Evolutionary conservation across 345 rosid genomes (phyloP).

Genomic region (Salix koriyanagi): DNA sequence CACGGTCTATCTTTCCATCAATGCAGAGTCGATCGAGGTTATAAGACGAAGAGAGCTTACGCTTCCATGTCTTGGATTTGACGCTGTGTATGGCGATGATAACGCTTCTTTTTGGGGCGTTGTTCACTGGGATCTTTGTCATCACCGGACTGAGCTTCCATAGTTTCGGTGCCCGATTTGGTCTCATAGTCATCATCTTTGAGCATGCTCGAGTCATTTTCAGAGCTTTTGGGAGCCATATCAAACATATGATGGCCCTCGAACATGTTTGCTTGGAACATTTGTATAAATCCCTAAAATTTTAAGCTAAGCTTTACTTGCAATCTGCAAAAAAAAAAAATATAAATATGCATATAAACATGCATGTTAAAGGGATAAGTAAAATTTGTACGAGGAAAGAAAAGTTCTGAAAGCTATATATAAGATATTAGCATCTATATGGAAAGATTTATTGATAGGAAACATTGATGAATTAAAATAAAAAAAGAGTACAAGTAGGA

Average conservation of each 20-base stretch:
- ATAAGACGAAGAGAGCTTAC: constrained; percentile 33
- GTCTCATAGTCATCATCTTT: constrained; percentile 78
- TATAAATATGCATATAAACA: neutral
- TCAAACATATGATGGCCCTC: constrained; percentile 69
- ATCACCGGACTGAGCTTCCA: constrained; percentile 59
- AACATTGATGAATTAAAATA: neutral
- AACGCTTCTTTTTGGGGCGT: constrained; percentile 72
- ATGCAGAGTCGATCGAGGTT: neutral
- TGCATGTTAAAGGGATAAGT: neutral
- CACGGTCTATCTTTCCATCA: neutral
- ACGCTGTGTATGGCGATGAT: constrained; percentile 88
- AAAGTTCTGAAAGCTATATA: neutral
- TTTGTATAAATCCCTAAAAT: constrained; percentile 13
- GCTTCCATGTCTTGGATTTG: constrained; percentile 96
- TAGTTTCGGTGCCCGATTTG: constrained; percentile 66
- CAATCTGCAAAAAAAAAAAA: neutral
- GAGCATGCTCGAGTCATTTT: constrained; percentile 51
- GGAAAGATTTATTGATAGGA: neutral
- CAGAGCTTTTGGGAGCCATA: constrained; percentile 51
- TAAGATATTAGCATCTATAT: no score
- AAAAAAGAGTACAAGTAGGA: neutral
- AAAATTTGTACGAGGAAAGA: neutral
- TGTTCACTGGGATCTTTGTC: constrained; percentile 68
- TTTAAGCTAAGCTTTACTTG: neutral
- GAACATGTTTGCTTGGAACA: constrained; percentile 74